Conservation (phyloP, 306 rosid species). For the Gastrolobium bilobum region DNA sequence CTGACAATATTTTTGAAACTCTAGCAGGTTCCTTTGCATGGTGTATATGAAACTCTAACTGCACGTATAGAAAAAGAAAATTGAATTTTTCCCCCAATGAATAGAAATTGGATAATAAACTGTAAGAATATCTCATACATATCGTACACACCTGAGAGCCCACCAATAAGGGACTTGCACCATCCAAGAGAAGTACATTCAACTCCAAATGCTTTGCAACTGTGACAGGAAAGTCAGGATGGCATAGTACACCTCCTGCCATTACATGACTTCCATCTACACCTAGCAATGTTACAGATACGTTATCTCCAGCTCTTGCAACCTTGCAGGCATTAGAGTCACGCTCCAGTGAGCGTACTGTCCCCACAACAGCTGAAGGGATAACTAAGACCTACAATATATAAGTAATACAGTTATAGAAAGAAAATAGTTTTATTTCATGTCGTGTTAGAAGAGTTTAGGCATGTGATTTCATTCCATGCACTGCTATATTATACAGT, state of each 20-base stretch:
- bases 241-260: slow-evolving; percentile 94
- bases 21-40: too few species aligned
- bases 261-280: slow-evolving; percentile 72
- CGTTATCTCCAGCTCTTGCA: slow-evolving; percentile 96
- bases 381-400: slow-evolving; percentile 78
- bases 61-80: slow-evolving; percentile 43
- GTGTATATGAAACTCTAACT: slow-evolving; percentile 95
- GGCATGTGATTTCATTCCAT: slow-evolving; percentile 1
- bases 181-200: slow-evolving; percentile 86
- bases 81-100: slow-evolving; percentile 14
- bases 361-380: slow-evolving; percentile 88
- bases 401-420: slow-evolving; percentile 25
- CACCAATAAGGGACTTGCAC: slow-evolving; percentile 76
- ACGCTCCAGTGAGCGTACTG: slow-evolving; percentile 83
- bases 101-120: slow-evolving; percentile 7
- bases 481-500: not conserved
- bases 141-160: slow-evolving; percentile 83
- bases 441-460: slow-evolving; percentile 19
- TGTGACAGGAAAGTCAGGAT: slow-evolving; percentile 87
- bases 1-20: too few species aligned
- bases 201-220: slow-evolving; percentile 84
- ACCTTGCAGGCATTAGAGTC: slow-evolving; percentile 76
- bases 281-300: slow-evolving; percentile 82
- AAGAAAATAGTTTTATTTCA: slow-evolving; percentile 19
- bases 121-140: slow-evolving; percentile 4